Conservation (phyloP, 1,139 yeast species). For the Blastobotrys proliferans region DNA sequence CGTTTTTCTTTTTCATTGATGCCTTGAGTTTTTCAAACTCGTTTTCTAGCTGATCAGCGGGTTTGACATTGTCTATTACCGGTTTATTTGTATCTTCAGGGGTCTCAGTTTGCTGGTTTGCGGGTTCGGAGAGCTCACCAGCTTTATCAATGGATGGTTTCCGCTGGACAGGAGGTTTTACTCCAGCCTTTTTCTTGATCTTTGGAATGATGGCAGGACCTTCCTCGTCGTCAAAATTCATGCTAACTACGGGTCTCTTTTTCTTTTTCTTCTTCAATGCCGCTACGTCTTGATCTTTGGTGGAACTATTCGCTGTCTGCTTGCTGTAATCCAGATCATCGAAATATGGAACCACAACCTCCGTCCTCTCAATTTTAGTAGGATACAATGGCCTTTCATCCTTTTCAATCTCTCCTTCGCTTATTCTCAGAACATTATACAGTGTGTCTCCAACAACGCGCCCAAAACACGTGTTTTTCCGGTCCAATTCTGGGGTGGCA, state of each 20-base stretch:
- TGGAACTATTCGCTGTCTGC: conserved; percentile 3
- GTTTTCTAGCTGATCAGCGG: conserved; percentile 10
- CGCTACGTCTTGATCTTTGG: conserved; percentile 6
- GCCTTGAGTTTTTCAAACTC: conserved; percentile 14
- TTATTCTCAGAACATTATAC: conserved; percentile 50
- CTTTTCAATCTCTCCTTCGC: conserved; percentile 46
- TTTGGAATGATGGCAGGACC: conserved; percentile 15
- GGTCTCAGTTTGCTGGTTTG: neutral
- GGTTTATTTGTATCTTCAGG: neutral
- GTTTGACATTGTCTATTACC: neutral
- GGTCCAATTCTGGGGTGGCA: conserved; percentile 42
- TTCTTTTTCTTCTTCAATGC: conserved; percentile 9
- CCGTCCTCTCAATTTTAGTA: conserved; percentile 40
- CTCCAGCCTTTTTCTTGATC: conserved; percentile 49
- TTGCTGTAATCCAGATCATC: conserved; percentile 38
- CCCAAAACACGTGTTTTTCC: conserved; percentile 56
- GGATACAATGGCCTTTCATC: conserved; percentile 50
- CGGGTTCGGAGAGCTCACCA: neutral
- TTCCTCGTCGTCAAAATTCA: conserved; percentile 37
- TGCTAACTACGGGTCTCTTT: conserved; percentile 21
- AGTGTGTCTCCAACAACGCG: conserved; percentile 57
- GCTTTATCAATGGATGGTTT: no score
- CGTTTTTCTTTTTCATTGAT: conserved; percentile 12
- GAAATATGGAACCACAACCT: conserved; percentile 49
- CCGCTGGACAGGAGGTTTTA: neutral